phyloP scores from a whole-genome alignment of 2,329 filamentous ascomycete species.

The Gremmenia infestans region DNA sequence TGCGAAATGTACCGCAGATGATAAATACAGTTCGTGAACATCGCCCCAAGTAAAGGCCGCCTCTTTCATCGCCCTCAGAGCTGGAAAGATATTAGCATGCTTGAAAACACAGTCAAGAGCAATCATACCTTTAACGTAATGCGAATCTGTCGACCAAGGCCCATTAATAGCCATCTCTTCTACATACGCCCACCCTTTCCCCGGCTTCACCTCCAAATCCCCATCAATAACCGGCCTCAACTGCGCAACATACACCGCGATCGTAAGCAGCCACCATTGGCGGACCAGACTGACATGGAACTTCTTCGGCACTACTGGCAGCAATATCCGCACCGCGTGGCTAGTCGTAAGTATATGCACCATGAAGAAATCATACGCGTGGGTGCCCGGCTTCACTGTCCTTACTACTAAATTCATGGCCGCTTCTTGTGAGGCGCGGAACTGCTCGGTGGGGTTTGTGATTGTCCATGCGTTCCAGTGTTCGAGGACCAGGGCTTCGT shows the following conservation, averaged over 20 bases:
- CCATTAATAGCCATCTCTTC: constrained; percentile 66
- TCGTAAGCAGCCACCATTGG: constrained; percentile 84
- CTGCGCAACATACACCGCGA: constrained; percentile 73
- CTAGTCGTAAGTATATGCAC: constrained; percentile 79
- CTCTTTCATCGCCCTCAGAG: constrained; percentile 68
- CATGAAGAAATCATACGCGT: constrained; percentile 77
- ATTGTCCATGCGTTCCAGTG: constrained; percentile 90
- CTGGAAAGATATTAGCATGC: constrained; percentile 34
- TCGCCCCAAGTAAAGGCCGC: constrained; percentile 72
- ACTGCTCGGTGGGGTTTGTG: constrained; percentile 64
- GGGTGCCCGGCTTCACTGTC: constrained; percentile 50
- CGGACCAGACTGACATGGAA: constrained; percentile 70
- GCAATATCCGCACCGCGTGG: constrained; percentile 80
- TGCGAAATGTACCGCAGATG: constrained; percentile 65
- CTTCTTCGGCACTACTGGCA: constrained; percentile 69
- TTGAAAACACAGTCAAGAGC: not conserved
- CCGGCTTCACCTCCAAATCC: constrained; percentile 50
- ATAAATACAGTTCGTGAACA: constrained; percentile 58
- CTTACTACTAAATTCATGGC: constrained; percentile 58
- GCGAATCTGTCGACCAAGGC: constrained; percentile 64
- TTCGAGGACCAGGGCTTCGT: constrained; percentile 68
- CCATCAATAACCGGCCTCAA: constrained; percentile 66
- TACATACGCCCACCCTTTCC: constrained; percentile 71
- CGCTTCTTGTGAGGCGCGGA: constrained; percentile 64
- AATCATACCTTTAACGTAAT: constrained; percentile 73